Evolutionary conservation across 1,284 basidiomycete genomes (phyloP), one percentile per base, ranked within the genome.

Genomic region (Ceratobasidium sp.): DNA sequence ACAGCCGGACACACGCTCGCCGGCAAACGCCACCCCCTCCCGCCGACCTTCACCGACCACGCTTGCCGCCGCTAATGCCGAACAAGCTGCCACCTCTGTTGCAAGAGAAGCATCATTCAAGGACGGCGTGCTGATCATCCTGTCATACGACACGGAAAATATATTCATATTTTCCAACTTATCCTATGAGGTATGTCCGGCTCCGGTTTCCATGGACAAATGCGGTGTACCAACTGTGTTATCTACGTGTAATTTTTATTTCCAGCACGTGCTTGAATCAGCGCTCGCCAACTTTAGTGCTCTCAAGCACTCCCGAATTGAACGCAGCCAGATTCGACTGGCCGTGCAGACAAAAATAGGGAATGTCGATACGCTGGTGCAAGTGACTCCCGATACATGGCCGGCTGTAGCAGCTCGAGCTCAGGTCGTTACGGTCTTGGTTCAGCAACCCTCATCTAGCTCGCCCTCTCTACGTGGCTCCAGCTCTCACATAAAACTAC

Each of bases 201-300:
- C 19, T 21, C 16, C 21, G 23, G 56, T 41, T 23, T 19, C 47
- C 36, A 47, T 7, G 30, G 59, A 27, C 49, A 27, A 42, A 27
- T 14, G 13, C 33, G 4, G 33, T 36, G 33, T 11, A 36, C 11
- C 11, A 11, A 36, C 5, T 36, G 9, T 52, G 21, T 62, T 52
- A 64, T 64, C 52, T 9, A 53, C 49, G 27, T 11, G 5, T 29
- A 16, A 25, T 21, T 57, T 57, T 57, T 46, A 27, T 50, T 13
- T 6, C 21, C 25, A 66, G 62, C 62, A 66, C 62, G 62, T 66
- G 62, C 62, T 66, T 19, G 62, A 66, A 33, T 56, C 62, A 6
- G 62, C 62, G 41, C 62, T 66, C 62, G 13, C 62, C 30, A 46
- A 66, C 62, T 46, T 66, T 13, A 25, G 3, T 25, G 23, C 49